A percentile compares a stretch with the other conserved stretches of the same genome.
Conservation (phyloP, 495 filamentous ascomycete genomes). For the Trichoderma reesei region DNA sequence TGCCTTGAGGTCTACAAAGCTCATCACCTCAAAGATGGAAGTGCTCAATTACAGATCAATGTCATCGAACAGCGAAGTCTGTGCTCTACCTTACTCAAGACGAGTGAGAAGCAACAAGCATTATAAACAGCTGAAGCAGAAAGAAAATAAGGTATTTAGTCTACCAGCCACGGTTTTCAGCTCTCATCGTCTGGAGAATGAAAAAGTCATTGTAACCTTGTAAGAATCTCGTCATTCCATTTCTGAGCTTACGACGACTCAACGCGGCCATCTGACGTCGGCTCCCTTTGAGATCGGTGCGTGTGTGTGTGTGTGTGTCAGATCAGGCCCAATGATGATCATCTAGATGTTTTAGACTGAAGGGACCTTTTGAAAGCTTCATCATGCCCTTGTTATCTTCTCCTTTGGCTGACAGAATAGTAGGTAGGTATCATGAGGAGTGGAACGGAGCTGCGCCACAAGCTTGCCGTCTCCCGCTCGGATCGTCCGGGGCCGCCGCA, state of each 20-base stretch:
- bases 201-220: too few relatives aligned
- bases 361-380: too few relatives aligned
- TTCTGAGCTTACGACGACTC: neutral
- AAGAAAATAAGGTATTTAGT: neutral
- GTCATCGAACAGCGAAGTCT: too few relatives aligned
- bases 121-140: neutral
- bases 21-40: too few relatives aligned
- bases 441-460: neutral
- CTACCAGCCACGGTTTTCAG: constrained; percentile 1
- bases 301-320: too few relatives aligned
- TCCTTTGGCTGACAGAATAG: neutral
- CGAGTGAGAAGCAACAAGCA: neutral
- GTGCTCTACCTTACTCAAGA: too few relatives aligned
- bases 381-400: too few relatives aligned
- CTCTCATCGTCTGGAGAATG: neutral
- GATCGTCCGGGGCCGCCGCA: neutral
- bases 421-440: neutral
- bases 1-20: too few relatives aligned
- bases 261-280: neutral
- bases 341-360: too few relatives aligned
- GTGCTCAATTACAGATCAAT: too few relatives aligned
- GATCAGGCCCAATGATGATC: too few relatives aligned
- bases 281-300: too few relatives aligned
- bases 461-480: neutral
- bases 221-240: constrained; percentile 1